A percentile compares a stretch with the other conserved stretches of the same genome.
phyloP scores from a whole-genome alignment of 768 basidiomycete species.

The Leucosporidium scottii region DNA sequence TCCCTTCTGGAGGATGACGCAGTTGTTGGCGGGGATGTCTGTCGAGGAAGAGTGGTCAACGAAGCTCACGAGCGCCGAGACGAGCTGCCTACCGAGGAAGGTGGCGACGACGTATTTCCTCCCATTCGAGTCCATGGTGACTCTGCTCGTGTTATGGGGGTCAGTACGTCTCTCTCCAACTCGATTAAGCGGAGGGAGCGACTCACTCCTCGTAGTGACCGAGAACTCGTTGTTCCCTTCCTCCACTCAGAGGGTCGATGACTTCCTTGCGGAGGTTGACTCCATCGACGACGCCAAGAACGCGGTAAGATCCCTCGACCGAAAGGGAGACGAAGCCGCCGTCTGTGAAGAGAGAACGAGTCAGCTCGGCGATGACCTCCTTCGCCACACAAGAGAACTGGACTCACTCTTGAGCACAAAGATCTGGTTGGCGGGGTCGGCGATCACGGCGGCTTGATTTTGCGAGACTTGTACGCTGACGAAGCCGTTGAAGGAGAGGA shows the following conservation, averaged over 20 bases:
- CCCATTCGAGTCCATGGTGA: not conserved
- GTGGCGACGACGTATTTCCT: constrained; percentile 16
- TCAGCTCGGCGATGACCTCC: not conserved
- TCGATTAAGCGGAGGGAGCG: no score
- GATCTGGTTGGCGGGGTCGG: constrained; percentile 53
- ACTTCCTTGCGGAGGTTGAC: constrained; percentile 62
- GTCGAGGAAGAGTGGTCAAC: constrained; percentile 41
- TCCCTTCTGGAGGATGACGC: constrained; percentile 72
- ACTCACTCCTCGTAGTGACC: constrained; percentile 10
- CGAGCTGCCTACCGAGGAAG: constrained; percentile 51
- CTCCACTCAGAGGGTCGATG: constrained; percentile 30
- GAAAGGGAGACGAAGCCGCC: constrained; percentile 18
- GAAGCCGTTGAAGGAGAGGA: constrained; percentile 47
- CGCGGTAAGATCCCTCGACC: constrained; percentile 38
- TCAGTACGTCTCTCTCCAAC: no score
- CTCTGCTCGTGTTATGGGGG: not conserved
- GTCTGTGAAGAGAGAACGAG: not conserved
- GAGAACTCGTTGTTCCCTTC: constrained; percentile 1
- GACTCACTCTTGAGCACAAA: constrained; percentile 53
- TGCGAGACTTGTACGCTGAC: constrained; percentile 82
- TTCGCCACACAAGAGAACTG: not conserved
- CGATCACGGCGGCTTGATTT: constrained; percentile 51
- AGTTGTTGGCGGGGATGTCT: constrained; percentile 71
- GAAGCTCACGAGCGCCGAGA: constrained; percentile 45
- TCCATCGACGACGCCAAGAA: constrained; percentile 75